These are phyloP conservation scores for Bisporella sp. DNA, from an alignment of 2,329 filamentous ascomycete species.

Conservation along the genomic window DNA sequence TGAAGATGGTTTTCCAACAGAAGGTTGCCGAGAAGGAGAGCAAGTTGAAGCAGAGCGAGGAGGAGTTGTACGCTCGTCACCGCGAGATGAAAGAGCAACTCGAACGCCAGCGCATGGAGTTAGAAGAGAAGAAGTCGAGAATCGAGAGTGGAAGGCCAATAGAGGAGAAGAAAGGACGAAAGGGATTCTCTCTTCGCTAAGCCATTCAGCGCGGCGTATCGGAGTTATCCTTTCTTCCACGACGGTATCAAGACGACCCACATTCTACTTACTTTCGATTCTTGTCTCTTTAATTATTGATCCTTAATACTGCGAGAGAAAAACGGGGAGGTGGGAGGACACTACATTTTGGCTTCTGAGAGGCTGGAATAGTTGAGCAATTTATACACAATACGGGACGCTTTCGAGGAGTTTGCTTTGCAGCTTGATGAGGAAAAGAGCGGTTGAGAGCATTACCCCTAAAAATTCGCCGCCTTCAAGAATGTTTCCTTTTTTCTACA, in stretches of 20 bases:
- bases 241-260: slow-evolving; percentile 20
- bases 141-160: slow-evolving; percentile 92
- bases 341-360: slow-evolving; percentile 24
- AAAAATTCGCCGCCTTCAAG: slow-evolving; percentile 15
- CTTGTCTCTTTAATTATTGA: slow-evolving; percentile 29
- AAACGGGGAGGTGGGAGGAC: slow-evolving; percentile 16
- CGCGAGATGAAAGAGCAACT: slow-evolving; percentile 99
- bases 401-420: slow-evolving; percentile 21
- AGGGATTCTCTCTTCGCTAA: slow-evolving; percentile 98
- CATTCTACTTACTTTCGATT: slow-evolving; percentile 21
- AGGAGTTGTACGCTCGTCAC: slow-evolving; percentile 95
- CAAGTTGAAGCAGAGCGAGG: slow-evolving; percentile 98
- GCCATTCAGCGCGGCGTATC: slow-evolving; percentile 10
- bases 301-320: slow-evolving; percentile 24
- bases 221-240: slow-evolving; percentile 16
- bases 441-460: slow-evolving; percentile 11
- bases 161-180: slow-evolving; percentile 97
- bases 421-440: slow-evolving; percentile 12
- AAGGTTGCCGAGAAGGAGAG: slow-evolving; percentile 99
- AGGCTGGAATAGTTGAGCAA: slow-evolving; percentile 17
- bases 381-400: slow-evolving; percentile 11
- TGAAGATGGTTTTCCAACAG: slow-evolving; percentile 99
- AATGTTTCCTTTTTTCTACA: slow-evolving; percentile 11
- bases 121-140: slow-evolving; percentile 97
- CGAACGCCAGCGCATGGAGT: slow-evolving; percentile 85